phyloP scores from a whole-genome alignment of 805 yeast genomes.

The Candida ficus region DNA sequence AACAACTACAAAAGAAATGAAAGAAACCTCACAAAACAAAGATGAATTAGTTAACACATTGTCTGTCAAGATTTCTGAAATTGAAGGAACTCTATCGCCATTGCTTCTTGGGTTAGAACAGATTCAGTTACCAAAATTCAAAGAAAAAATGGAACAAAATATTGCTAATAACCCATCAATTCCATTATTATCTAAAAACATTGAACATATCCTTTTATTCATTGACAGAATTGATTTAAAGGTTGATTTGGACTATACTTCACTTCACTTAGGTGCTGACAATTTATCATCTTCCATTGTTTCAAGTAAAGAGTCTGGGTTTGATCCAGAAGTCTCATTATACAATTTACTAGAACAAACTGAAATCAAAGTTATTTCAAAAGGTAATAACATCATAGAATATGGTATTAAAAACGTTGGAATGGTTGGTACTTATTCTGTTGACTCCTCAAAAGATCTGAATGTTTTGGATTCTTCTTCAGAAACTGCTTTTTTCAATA shows the following conservation, averaged over 20 bases:
- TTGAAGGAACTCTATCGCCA: conserved; percentile 2
- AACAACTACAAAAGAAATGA: neutral
- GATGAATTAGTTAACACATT: neutral
- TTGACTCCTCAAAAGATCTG: neutral
- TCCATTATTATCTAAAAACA: too few relatives aligned
- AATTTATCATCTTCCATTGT: neutral
- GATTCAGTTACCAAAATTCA: too few relatives aligned
- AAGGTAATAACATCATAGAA: neutral
- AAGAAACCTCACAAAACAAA: too few relatives aligned
- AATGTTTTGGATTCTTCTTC: neutral
- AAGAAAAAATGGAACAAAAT: too few relatives aligned
- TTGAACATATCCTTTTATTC: neutral
- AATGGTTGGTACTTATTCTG: neutral
- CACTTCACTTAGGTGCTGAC: neutral
- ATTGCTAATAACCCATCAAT: too few relatives aligned
- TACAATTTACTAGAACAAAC: neutral
- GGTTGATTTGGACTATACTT: neutral
- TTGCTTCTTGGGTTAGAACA: neutral
- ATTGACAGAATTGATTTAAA: conserved; percentile 3
- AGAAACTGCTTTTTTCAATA: neutral
- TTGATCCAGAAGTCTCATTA: neutral
- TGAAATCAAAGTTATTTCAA: neutral
- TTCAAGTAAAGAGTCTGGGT: neutral
- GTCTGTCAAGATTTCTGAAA: conserved; percentile 20
- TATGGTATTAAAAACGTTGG: conserved; percentile 1